Evolutionary conservation across 1,139 yeast genomes (phyloP).

Genomic region (Geotrichum australiense): DNA sequence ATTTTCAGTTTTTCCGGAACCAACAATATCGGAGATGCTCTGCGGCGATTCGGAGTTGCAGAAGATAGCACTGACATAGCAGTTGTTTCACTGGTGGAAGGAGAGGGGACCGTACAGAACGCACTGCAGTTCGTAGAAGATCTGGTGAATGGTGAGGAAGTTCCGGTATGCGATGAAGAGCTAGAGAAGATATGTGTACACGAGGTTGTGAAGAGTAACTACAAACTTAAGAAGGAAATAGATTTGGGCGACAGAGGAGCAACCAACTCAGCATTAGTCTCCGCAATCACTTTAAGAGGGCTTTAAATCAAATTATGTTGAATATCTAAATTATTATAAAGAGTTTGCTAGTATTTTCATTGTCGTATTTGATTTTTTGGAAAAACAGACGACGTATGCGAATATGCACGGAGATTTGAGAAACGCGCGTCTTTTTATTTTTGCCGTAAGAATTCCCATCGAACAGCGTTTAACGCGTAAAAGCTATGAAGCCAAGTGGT

Average conservation of each 20-base stretch:
- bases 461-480: no score
- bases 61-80: slow-evolving; percentile 35
- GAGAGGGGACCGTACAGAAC: slow-evolving; percentile 7
- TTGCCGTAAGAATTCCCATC: neutral
- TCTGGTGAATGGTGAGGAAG: slow-evolving; percentile 21
- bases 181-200: slow-evolving; percentile 32
- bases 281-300: slow-evolving; percentile 18
- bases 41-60: slow-evolving; percentile 42
- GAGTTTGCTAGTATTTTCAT: no score
- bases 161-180: slow-evolving; percentile 34
- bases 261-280: slow-evolving; percentile 17
- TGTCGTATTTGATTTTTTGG: no score
- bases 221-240: slow-evolving; percentile 25
- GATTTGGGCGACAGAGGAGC: slow-evolving; percentile 10
- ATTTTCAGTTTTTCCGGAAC: slow-evolving; percentile 48
- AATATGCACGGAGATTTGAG: no score
- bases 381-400: no score
- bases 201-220: slow-evolving; percentile 34
- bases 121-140: slow-evolving; percentile 15
- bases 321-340: no score
- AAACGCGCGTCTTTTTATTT: neutral
- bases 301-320: slow-evolving; percentile 8
- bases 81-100: slow-evolving; percentile 34
- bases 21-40: slow-evolving; percentile 44
- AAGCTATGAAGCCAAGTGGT: no score